Conservation (phyloP, 768 basidiomycete genomes). For the Lactarius hatsudake region DNA sequence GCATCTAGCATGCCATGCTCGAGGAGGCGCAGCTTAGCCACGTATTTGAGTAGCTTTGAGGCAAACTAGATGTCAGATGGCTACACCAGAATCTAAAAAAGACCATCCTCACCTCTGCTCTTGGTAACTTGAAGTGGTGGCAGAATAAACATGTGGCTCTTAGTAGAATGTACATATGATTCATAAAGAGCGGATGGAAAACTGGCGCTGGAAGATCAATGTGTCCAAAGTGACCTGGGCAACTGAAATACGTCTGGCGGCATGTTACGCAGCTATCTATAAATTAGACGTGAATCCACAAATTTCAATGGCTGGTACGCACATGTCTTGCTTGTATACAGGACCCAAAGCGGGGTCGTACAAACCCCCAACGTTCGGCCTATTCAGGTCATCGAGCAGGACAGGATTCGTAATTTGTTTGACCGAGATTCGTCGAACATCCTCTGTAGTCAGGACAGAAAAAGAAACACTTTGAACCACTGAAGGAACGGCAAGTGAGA, state of each 20-base stretch:
- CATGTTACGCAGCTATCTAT: constrained; percentile 84
- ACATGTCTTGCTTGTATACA: constrained; percentile 87
- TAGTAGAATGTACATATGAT: constrained; percentile 82
- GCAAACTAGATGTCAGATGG: constrained; percentile 6
- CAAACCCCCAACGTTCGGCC: constrained; percentile 87
- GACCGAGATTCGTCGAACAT: constrained; percentile 92
- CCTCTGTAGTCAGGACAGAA: constrained; percentile 84
- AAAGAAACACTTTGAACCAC: constrained; percentile 84
- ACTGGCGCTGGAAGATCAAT: constrained; percentile 95
- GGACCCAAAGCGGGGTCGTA: constrained; percentile 97
- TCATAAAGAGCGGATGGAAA: constrained; percentile 95
- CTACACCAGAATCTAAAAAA: constrained; percentile 20
- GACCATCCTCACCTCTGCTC: constrained; percentile 55
- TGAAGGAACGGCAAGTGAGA: constrained; percentile 84
- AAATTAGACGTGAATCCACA: constrained; percentile 19
- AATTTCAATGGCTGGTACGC: constrained; percentile 36
- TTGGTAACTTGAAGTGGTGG: constrained; percentile 82
- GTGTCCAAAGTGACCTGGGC: constrained; percentile 98
- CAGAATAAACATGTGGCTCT: constrained; percentile 92
- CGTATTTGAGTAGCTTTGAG: constrained; percentile 71
- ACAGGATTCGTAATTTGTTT: constrained; percentile 94
- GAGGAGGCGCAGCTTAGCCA: constrained; percentile 81
- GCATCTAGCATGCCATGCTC: constrained; percentile 87
- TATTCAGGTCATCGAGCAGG: constrained; percentile 89
- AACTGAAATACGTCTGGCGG: constrained; percentile 86